phyloP scores from a whole-genome alignment of 768 basidiomycete genomes.

The Tremella mesenterica region DNA sequence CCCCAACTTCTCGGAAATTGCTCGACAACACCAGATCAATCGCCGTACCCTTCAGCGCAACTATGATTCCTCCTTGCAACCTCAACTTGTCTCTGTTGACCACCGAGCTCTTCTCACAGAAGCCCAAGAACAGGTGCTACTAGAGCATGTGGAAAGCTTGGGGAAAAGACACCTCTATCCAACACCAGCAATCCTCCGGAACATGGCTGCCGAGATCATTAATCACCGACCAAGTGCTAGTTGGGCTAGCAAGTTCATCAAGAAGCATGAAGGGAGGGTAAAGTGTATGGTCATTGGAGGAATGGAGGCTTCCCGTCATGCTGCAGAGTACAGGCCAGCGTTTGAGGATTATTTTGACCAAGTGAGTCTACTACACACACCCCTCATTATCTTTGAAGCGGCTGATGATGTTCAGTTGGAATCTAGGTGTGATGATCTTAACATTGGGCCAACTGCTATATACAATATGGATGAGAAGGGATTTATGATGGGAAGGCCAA shows the following conservation, averaged over 20 bases:
- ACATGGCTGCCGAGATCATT: background rate
- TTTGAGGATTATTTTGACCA: background rate
- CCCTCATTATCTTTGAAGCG: background rate
- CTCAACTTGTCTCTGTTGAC: background rate
- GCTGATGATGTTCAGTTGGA: background rate
- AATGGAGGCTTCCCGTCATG: background rate
- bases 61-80: background rate
- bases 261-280: background rate
- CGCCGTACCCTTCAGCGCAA: background rate
- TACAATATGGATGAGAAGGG: slow-evolving; percentile 9
- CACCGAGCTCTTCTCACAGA: background rate
- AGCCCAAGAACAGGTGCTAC: background rate
- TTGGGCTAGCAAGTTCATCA: background rate
- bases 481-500: background rate
- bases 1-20: too few relatives aligned
- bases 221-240: background rate
- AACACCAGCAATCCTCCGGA: background rate
- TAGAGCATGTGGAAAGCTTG: background rate
- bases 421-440: background rate
- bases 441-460: background rate
- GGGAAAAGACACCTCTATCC: background rate
- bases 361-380: background rate
- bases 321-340: background rate
- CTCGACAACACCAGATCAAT: background rate
- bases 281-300: background rate